Percentiles rank a stretch among this genome's conserved stretches.
These are phyloP conservation scores for Boletales sp. DNA, from an alignment of 768 basidiomycete genomes.

Conservation along the genomic window DNA sequence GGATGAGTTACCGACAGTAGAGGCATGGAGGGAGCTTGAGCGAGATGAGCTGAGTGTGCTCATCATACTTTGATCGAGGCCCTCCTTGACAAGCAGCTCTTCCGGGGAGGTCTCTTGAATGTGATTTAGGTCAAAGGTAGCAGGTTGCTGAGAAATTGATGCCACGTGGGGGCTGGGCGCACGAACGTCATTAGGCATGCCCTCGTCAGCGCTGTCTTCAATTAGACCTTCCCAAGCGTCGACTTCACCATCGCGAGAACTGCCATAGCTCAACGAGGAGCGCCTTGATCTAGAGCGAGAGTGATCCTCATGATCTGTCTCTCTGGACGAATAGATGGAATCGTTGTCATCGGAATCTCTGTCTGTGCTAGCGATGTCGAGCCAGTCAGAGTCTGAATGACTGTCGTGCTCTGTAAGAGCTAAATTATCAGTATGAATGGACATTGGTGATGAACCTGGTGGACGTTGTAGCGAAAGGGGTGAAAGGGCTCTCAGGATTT, in stretches of 20 bases:
- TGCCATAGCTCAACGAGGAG: slow-evolving; percentile 67
- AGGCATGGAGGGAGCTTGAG: slow-evolving; percentile 53
- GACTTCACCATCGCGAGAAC: slow-evolving; percentile 65
- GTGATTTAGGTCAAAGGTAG: slow-evolving; percentile 26
- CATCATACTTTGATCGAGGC: slow-evolving; percentile 78
- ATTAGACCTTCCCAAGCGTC: slow-evolving; percentile 79
- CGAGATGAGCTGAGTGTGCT: slow-evolving; percentile 76
- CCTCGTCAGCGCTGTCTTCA: slow-evolving; percentile 58
- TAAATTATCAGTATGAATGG: slow-evolving; percentile 38
- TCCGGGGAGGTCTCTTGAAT: slow-evolving; percentile 43
- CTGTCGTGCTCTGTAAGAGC: slow-evolving; percentile 60
- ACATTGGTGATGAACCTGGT: slow-evolving; percentile 21
- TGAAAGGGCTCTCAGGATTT: slow-evolving; percentile 18
- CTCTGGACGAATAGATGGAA: slow-evolving; percentile 53
- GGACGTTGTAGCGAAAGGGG: slow-evolving; percentile 31
- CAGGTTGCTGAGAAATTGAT: slow-evolving; percentile 14
- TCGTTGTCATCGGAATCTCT: slow-evolving; percentile 67
- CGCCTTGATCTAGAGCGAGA: slow-evolving; percentile 57
- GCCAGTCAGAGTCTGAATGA: slow-evolving; percentile 81
- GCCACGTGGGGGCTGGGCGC: slow-evolving; percentile 22
- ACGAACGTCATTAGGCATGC: slow-evolving; percentile 21
- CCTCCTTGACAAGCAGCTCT: slow-evolving; percentile 68
- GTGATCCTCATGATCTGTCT: slow-evolving; percentile 58
- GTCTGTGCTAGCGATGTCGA: slow-evolving; percentile 68
- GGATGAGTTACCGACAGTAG: slow-evolving; percentile 56